These are phyloP conservation scores for Cutaneotrichosporon sp. DNA, from an alignment of 1,284 basidiomycete genomes.

Conservation along the genomic window DNA sequence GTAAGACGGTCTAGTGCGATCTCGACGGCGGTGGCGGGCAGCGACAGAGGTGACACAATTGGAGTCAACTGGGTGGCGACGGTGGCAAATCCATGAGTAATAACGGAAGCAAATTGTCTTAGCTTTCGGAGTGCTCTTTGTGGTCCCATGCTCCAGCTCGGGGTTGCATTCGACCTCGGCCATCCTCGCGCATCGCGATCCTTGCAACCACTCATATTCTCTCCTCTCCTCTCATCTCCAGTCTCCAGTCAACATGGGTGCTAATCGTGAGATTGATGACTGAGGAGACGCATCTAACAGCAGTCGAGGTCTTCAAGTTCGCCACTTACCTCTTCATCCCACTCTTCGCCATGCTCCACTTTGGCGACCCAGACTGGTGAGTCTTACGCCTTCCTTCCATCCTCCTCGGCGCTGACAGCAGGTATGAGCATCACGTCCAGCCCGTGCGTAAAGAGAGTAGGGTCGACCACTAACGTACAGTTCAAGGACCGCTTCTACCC, in stretches of 20 bases:
- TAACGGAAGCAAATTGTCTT: slow-evolving; percentile 15
- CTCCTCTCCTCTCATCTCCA: not conserved
- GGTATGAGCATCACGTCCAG: slow-evolving; percentile 29
- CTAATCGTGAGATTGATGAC: slow-evolving; percentile 27
- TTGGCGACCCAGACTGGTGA: slow-evolving; percentile 85
- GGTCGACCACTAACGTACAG: slow-evolving; percentile 19
- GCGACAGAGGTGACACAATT: too few species aligned
- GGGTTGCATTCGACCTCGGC: not conserved
- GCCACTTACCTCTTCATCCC: slow-evolving; percentile 86
- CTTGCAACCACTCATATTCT: too few species aligned
- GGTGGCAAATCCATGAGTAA: slow-evolving; percentile 13
- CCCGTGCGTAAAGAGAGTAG: slow-evolving; percentile 25
- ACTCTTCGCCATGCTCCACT: slow-evolving; percentile 77
- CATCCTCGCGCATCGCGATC: not conserved
- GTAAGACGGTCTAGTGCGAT: too few species aligned
- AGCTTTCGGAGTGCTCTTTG: not conserved
- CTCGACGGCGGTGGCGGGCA: too few species aligned
- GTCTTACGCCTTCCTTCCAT: slow-evolving; percentile 9
- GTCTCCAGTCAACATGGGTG: slow-evolving; percentile 22
- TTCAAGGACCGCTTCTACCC: slow-evolving; percentile 48
- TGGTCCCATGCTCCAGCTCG: not conserved
- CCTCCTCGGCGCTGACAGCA: slow-evolving; percentile 20
- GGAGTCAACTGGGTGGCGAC: not conserved
- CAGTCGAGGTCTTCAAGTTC: slow-evolving; percentile 83
- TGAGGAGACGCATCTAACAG: slow-evolving; percentile 17